Percentiles rank a stretch among this genome's conserved stretches.
Conservation (phyloP, 495 filamentous ascomycete genomes). For the Aspergillus taichungensis region DNA sequence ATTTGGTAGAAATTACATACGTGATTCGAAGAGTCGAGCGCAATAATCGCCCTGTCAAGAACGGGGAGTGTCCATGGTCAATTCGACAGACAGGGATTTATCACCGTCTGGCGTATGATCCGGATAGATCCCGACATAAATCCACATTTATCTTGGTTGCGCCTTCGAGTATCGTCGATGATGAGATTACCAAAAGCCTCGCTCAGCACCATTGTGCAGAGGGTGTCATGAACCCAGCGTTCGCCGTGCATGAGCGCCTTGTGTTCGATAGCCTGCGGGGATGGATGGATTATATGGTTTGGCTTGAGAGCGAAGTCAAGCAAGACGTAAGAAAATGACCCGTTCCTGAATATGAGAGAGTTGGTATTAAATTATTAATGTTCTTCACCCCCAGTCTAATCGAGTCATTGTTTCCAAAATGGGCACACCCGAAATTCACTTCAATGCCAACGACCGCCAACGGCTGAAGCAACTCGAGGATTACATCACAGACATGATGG, state of each 20-base stretch:
- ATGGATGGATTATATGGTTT: constrained; percentile 8
- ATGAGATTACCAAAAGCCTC: not conserved
- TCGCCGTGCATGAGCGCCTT: constrained; percentile 1
- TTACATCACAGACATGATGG: constrained; percentile 1
- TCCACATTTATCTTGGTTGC: constrained; percentile 2
- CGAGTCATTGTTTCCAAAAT: not conserved
- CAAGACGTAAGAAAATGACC: not conserved
- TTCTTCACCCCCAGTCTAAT: not conserved
- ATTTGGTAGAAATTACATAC: constrained; percentile 1
- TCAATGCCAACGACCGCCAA: constrained; percentile 3
- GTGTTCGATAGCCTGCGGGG: constrained; percentile 1
- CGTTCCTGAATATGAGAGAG: too few relatives aligned
- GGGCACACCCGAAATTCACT: not conserved
- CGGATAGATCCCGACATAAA: not conserved
- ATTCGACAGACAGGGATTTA: constrained; percentile 8
- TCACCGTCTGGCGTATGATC: constrained; percentile 1
- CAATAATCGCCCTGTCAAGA: not conserved
- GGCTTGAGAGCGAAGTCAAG: constrained; percentile 3
- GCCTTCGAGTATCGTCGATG: not conserved
- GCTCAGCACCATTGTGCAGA: not conserved
- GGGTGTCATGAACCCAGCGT: not conserved
- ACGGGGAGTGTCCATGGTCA: constrained; percentile 3
- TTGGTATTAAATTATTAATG: too few relatives aligned
- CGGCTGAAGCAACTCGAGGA: constrained; percentile 3
- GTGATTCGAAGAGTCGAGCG: constrained; percentile 5